Evolutionary conservation across 805 yeast species (phyloP), one percentile per base, ranked within the genome.

Genomic region (Candida ascalaphidarum): DNA sequence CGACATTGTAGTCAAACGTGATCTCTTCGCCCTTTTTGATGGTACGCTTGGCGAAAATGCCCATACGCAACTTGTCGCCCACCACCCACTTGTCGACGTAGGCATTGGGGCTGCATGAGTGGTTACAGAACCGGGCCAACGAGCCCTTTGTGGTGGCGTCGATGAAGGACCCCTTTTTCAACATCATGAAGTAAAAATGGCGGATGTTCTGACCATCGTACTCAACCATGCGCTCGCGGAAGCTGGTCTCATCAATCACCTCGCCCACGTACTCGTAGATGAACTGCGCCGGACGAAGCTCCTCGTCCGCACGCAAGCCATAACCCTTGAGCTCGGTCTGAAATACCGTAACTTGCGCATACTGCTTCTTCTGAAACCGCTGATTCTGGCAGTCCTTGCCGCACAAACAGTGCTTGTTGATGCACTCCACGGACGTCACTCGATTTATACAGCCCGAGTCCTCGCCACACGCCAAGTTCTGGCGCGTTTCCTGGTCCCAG

Each of bases 61-160:
- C 98, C 97, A 92, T 92, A 39, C 85, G 69, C 32, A 85, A 65
- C 49, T 84, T 81, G 34, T 81, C 83, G 17, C 86, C 86, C 10
- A 89, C 97, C 11, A 88, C 92, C 98, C 98, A 89, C 60, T 89
- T 89, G 53, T 89, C 96, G 23, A 89, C 95, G 44, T 73, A 84
- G 14, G 95, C 89, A 52, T 92, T 92, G 9, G 98, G 98, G 44
- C 74, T 77, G 54, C 98, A 89, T 13, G 95, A 84, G 56, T 89
- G 98, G 55, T 89, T 89, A 49, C 92, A 81, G 58, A 88, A 92
- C 32, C 98, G 67, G 2, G 95, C 96, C 31, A 89, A 55, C 12
- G 85, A 74, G 6, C 97, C 98, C 57, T 74, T 81, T 27, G 68
- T 68, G 2, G 97, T 89, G 26, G 98, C 98, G 55, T 89, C 98